phyloP scores from a whole-genome alignment of 2,329 filamentous ascomycete species.

The Albophoma yamanashiensis region DNA sequence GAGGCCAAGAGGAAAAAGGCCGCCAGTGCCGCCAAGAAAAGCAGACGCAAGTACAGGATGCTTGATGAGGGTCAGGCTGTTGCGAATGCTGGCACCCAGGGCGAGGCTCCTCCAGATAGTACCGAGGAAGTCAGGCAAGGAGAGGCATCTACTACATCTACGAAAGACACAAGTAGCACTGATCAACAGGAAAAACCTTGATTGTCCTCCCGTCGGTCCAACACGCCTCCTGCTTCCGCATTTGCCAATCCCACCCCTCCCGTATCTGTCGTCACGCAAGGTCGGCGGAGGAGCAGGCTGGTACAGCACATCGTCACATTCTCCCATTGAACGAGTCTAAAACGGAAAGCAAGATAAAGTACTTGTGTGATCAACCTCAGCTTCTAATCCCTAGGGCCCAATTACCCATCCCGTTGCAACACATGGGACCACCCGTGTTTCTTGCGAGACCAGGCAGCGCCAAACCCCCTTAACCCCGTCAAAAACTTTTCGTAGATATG shows the following conservation, averaged over 20 bases:
- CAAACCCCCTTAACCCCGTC: slow-evolving; percentile 40
- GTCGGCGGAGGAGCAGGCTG: not conserved
- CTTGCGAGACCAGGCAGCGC: slow-evolving; percentile 35
- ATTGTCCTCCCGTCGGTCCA: not conserved
- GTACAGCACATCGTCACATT: not conserved
- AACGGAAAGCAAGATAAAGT: slow-evolving; percentile 32
- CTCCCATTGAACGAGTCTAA: slow-evolving; percentile 21
- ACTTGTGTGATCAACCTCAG: slow-evolving; percentile 48
- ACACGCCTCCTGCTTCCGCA: not conserved
- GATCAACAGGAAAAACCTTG: not conserved
- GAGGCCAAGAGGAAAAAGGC: slow-evolving; percentile 56
- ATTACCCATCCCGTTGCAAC: slow-evolving; percentile 39
- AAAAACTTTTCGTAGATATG: slow-evolving; percentile 48
- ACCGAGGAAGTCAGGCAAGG: not conserved
- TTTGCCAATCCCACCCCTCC: not conserved
- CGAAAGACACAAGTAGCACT: not conserved
- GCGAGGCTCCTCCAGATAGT: not conserved
- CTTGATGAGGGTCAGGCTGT: slow-evolving; percentile 39
- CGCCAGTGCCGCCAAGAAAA: slow-evolving; percentile 73
- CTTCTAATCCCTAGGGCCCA: slow-evolving; percentile 37
- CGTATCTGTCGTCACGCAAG: not conserved
- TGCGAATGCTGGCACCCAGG: slow-evolving; percentile 1
- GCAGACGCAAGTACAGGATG: slow-evolving; percentile 63
- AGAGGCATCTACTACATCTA: not conserved
- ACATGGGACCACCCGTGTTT: slow-evolving; percentile 35